phyloP scores from a whole-genome alignment of 805 yeast genomes.

The Monosporozyma unispora region DNA sequence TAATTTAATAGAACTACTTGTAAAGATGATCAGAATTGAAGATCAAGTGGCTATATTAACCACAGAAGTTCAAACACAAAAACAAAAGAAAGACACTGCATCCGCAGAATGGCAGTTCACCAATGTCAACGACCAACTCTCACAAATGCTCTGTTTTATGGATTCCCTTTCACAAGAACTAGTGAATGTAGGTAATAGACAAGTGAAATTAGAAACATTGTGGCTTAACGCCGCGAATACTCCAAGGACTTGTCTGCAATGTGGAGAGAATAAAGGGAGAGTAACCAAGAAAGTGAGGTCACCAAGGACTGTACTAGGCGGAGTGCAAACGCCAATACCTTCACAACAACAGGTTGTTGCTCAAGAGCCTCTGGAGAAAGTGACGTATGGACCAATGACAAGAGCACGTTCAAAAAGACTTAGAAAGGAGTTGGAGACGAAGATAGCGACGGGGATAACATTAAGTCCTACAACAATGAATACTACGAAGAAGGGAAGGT shows the following conservation, averaged over 20 bases:
- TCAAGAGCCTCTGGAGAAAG: neutral
- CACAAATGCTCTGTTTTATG: neutral
- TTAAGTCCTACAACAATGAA: neutral
- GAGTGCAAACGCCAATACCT: neutral
- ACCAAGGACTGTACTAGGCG: neutral
- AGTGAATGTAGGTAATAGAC: neutral
- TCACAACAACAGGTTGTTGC: neutral
- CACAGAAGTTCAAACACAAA: neutral
- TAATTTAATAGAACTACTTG: neutral
- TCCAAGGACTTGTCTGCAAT: neutral
- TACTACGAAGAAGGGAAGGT: slow-evolving; percentile 1
- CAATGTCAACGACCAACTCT: slow-evolving; percentile 1
- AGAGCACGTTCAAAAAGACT: slow-evolving; percentile 1
- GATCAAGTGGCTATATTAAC: neutral
- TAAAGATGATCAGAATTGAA: neutral
- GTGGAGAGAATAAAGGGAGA: neutral
- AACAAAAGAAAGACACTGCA: neutral
- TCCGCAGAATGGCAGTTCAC: neutral
- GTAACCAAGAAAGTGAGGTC: neutral
- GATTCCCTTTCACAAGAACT: neutral
- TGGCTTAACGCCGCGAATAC: neutral
- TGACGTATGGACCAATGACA: neutral
- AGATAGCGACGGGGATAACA: neutral
- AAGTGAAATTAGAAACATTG: neutral
- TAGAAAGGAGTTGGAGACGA: neutral